Base-by-base conservation (phyloP, 352 stramenopile species). In the Pythium angustatum region DNA sequence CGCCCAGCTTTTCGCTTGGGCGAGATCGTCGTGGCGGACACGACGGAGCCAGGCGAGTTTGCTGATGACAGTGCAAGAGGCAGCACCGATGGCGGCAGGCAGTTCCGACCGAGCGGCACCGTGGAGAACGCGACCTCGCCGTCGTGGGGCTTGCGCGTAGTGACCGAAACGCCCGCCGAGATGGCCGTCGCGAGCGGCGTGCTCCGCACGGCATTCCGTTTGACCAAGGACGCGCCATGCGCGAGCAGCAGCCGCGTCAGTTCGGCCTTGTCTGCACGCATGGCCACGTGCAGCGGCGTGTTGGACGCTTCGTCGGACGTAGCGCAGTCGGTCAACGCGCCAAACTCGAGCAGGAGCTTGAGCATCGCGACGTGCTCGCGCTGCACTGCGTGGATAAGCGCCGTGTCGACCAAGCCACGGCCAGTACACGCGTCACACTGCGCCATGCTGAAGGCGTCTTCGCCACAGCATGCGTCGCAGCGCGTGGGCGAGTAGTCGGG, bases 121-220 rank as follows among this genome's bases (percentile, higher is more conserved):
- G 31, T 53, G 8, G 58, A 47, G 48, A 59, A 65, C 26, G 52
- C 17, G 49, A 65, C 36, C 38, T 90, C 79, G 9, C 76, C 79
- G 53, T 79, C 71, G 31, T 90, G 81, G 2, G 49, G 65, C 45
- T 88, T 69, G 22, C 65, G 69, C 8, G 44, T 64, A 12, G 66
- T 54, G 21, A 90, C 75, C 2, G 81, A 83, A 22, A 77, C 58
- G 14, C 69, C 59, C 19, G 66, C 67, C 9, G 70, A 40, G n/a
- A 87, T 66, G 0, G 81, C 81, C 24, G 77, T 36, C 12, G 85
- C 73, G 21, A 90, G 66, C n/a, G 81, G 65, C 2, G 79, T 71
- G n/a, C 64, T 57, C 1, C 73, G 72, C 3, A 49, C 56, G 26
- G 62, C 44, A 53, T 87, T 81, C 0, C 52, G 51, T 31, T 72